Evolutionary conservation across 1,139 yeast genomes (phyloP), one percentile per base, ranked within the genome.

Genomic region (Saccharomyces pastorianus): DNA sequence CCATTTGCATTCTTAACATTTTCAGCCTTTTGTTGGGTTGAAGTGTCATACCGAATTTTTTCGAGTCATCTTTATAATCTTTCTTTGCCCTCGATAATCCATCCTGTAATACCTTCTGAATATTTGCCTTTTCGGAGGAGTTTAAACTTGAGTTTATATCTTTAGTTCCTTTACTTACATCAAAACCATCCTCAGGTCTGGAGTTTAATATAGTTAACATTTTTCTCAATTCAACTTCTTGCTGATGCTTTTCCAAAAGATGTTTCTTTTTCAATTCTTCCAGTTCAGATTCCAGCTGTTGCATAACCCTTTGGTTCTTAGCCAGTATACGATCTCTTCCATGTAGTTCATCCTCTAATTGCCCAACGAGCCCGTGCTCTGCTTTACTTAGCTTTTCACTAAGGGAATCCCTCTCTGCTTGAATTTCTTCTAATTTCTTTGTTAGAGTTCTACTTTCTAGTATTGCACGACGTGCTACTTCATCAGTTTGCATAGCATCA

Each of bases 181-280:
- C 48, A 6, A 23, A 29, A 3, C 34, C 47, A 23, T 53, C 53
- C 1, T 55, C 63, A 2, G 64, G 59, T 46, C 61, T 61, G 5
- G 70, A 62, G 53, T 77, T 77, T 42, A 89, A 72, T 76, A 87
- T 78, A 53, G 91, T 77, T 55, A 88, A 75, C 69, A 93, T 79
- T 68, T 91, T 96, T 56, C 98, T 79, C 78, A 88, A 82, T 70
- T 91, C 96, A 31, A 87, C 75, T 67, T 91, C 98, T 64, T 86
- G 95, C 60, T 85, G 85, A 66, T 90, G 96, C 63, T 88, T 84
- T 60, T 88, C 96, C 17, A 80, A 68, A 50, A 88, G 75, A 63
- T 88, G 86, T 61, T 81, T 83, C 51, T 82, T 77, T 65, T 86
- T 85, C 54, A 85, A 67, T 34, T 85, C 95, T 48, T 84, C 87